Conservation (phyloP, 2,329 filamentous ascomycete species). For the Arthrobotrys sinensis region DNA sequence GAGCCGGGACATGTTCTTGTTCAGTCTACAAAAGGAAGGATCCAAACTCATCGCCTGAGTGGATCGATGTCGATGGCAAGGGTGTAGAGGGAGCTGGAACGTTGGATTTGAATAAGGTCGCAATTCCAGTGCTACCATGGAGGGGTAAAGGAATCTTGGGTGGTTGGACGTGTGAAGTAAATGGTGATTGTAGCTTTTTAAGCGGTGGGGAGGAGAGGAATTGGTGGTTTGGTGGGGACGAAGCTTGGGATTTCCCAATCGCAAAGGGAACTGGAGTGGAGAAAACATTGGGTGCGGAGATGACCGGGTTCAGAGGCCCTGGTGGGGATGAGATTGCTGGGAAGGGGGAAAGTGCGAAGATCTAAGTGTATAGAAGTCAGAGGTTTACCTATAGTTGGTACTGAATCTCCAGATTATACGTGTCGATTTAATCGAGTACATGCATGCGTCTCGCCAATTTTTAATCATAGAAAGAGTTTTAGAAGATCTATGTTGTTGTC, state of each 20-base stretch:
- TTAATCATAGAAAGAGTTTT: too few species aligned
- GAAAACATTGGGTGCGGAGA: slow-evolving; percentile 51
- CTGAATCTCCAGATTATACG: too few species aligned
- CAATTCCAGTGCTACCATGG: slow-evolving; percentile 70
- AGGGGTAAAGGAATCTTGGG: slow-evolving; percentile 77
- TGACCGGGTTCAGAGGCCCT: slow-evolving; percentile 24
- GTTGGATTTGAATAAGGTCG: slow-evolving; percentile 53
- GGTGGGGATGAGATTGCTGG: slow-evolving; percentile 28
- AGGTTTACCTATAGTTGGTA: too few species aligned
- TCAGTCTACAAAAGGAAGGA: slow-evolving; percentile 61
- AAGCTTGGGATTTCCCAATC: slow-evolving; percentile 63
- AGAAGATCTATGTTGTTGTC: too few species aligned
- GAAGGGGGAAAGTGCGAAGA: slow-evolving; percentile 51
- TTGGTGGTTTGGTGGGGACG: slow-evolving; percentile 75
- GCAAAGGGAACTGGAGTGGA: slow-evolving; percentile 53
- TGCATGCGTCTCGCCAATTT: too few species aligned
- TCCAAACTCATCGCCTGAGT: slow-evolving; percentile 43
- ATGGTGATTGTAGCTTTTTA: slow-evolving; percentile 89
- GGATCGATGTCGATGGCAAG: slow-evolving; percentile 52
- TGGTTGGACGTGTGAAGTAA: slow-evolving; percentile 83
- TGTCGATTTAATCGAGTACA: too few species aligned
- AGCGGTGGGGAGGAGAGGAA: slow-evolving; percentile 85
- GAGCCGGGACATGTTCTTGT: slow-evolving; percentile 64
- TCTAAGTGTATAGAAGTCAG: background rate
- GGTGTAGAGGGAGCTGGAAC: slow-evolving; percentile 32